Percentiles rank a stretch among this genome's conserved stretches.
Evolutionary conservation across 176 grass and related monocot species (phyloP).

Genomic region (Oryza glaberrima): DNA sequence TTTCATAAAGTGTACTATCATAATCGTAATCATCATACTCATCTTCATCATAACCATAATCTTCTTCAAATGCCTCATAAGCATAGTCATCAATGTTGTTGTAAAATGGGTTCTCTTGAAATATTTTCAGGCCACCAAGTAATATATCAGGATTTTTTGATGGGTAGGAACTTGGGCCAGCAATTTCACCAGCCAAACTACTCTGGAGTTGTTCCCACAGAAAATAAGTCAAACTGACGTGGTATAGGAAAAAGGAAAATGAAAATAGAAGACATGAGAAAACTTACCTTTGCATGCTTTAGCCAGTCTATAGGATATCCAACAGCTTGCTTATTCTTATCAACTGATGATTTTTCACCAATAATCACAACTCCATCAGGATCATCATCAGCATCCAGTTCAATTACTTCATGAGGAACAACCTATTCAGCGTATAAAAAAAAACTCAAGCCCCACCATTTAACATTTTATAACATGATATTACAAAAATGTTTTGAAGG

Average conservation of each 20-base stretch:
- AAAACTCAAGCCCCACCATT: not conserved
- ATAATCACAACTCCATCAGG: conserved; percentile 66
- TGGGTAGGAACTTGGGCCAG: conserved; percentile 57
- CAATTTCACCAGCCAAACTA: conserved; percentile 45
- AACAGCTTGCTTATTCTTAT: conserved; percentile 71
- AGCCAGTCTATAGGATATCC: conserved; percentile 54
- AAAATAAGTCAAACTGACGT: conserved; percentile 17
- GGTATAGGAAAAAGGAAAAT: not conserved
- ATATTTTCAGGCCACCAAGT: conserved; percentile 21
- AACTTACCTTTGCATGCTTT: conserved; percentile 65
- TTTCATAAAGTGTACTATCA: conserved; percentile 46
- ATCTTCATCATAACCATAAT: conserved; percentile 71
- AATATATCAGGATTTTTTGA: conserved; percentile 22
- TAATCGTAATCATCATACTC: conserved; percentile 57
- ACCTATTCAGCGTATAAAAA: conserved; percentile 46
- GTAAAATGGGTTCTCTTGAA: conserved; percentile 29
- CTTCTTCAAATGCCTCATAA: conserved; percentile 57
- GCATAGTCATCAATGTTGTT: conserved; percentile 49
- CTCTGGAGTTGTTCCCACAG: conserved; percentile 44
- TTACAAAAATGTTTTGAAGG: not conserved
- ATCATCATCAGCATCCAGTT: conserved; percentile 84
- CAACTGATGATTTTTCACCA: conserved; percentile 65
- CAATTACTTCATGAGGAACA: conserved; percentile 86
- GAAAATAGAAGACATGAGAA: conserved; percentile 11
- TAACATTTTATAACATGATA: conserved; percentile 2